phyloP scores from a whole-genome alignment of 1,139 yeast species.

The Diutina rugosa region DNA sequence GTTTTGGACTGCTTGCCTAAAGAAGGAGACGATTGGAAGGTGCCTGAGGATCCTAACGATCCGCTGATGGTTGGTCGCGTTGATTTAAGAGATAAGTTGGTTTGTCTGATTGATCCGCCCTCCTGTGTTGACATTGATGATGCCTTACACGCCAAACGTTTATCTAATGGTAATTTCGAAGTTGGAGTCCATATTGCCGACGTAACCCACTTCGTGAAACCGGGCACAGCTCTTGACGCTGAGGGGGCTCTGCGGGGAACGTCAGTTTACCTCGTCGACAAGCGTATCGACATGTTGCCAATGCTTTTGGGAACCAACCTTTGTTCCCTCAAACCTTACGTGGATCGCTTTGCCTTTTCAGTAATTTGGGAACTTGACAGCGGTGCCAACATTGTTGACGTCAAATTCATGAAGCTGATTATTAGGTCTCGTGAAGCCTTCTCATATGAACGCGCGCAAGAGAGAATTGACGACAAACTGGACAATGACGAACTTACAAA shows the following conservation, averaged over 20 bases:
- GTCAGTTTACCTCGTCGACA: constrained; percentile 94
- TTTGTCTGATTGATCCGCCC: constrained; percentile 97
- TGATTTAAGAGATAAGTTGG: constrained; percentile 78
- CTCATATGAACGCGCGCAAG: constrained; percentile 87
- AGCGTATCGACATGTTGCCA: constrained; percentile 98
- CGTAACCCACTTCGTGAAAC: constrained; percentile 92
- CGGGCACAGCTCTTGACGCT: constrained; percentile 81
- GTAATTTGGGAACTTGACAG: constrained; percentile 91
- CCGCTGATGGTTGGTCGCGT: constrained; percentile 51
- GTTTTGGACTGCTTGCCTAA: constrained; percentile 85
- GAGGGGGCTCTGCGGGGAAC: constrained; percentile 98
- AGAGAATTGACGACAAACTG: constrained; percentile 71
- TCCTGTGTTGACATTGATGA: constrained; percentile 98
- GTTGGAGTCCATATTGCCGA: constrained; percentile 99
- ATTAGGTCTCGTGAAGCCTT: constrained; percentile 91
- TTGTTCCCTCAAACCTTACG: constrained; percentile 91
- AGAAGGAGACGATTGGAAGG: constrained; percentile 91
- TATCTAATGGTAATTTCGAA: constrained; percentile 90
- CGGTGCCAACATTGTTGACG: constrained; percentile 75
- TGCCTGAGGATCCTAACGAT: constrained; percentile 56
- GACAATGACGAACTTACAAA: constrained; percentile 75
- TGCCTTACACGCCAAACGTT: constrained; percentile 75
- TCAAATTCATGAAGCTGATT: constrained; percentile 74
- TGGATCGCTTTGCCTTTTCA: constrained; percentile 91
- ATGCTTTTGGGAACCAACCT: constrained; percentile 89